Percentiles rank a stretch among this genome's conserved stretches.
Evolutionary conservation across 1,139 yeast species (phyloP).

Genomic region (Torulaspora globosa): DNA sequence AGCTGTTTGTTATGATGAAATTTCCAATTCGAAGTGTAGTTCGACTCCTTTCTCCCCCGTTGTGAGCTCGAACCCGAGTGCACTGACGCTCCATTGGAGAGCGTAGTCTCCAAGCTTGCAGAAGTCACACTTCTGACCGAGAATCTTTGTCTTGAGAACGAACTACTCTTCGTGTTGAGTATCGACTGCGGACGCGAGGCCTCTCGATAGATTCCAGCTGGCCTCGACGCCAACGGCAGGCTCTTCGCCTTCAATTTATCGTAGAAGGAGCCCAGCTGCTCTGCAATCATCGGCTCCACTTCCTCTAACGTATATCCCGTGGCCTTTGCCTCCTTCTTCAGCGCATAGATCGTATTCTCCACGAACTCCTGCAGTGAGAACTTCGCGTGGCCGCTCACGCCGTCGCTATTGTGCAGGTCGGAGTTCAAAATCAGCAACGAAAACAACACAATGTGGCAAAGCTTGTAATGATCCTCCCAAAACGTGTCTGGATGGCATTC

Average conservation of each 20-base stretch:
- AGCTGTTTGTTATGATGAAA: slow-evolving; percentile 26
- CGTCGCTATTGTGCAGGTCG: slow-evolving; percentile 51
- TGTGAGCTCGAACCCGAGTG: slow-evolving; percentile 10
- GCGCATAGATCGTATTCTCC: slow-evolving; percentile 49
- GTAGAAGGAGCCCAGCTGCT: slow-evolving; percentile 18
- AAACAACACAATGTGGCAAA: slow-evolving; percentile 70
- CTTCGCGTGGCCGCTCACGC: slow-evolving; percentile 37
- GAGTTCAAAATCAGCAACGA: slow-evolving; percentile 71
- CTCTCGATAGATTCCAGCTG: slow-evolving; percentile 1
- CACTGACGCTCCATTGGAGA: slow-evolving; percentile 13
- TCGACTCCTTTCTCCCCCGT: slow-evolving; percentile 11
- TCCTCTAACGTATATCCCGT: slow-evolving; percentile 13
- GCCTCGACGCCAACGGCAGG: slow-evolving; percentile 16
- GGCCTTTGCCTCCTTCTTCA: slow-evolving; percentile 36
- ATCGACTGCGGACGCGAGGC: not conserved
- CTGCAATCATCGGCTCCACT: slow-evolving; percentile 14
- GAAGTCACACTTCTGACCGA: slow-evolving; percentile 10
- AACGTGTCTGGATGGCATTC: slow-evolving; percentile 19
- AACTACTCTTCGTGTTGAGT: not conserved
- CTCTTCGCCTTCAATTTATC: slow-evolving; percentile 12
- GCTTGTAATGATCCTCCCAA: slow-evolving; percentile 51
- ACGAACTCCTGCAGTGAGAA: slow-evolving; percentile 40
- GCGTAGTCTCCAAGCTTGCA: slow-evolving; percentile 6
- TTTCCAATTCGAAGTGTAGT: slow-evolving; percentile 26
- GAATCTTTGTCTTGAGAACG: slow-evolving; percentile 1